Evolutionary conservation across 202 grass and related monocot genomes (phyloP).

Genomic region (Setaria viridis): DNA sequence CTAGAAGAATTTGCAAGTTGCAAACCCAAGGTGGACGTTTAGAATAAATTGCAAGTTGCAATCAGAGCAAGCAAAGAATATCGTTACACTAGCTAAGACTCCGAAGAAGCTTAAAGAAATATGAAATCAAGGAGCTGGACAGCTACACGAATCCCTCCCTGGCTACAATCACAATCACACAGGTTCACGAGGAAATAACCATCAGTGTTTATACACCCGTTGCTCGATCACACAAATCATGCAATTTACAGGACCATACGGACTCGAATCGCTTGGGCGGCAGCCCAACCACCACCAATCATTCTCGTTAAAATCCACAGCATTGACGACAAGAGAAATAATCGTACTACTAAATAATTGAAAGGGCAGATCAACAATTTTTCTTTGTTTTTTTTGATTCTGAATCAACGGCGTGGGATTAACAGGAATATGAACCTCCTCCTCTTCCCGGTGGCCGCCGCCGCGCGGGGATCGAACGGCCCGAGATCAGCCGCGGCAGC

Average conservation of each 20-base stretch:
- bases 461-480: too few relatives aligned
- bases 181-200: neutral
- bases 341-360: neutral
- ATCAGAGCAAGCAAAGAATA: neutral
- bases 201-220: constrained; percentile 37
- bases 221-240: neutral
- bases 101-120: neutral
- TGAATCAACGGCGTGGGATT: constrained; percentile 1
- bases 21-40: neutral
- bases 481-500: constrained; percentile 60
- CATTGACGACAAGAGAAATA: neutral
- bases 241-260: constrained; percentile 15
- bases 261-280: neutral
- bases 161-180: neutral
- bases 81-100: neutral
- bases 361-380: neutral
- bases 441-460: neutral
- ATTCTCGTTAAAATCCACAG: neutral
- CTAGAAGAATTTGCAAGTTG: too few relatives aligned
- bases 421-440: constrained; percentile 25
- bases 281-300: constrained; percentile 19
- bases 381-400: neutral
- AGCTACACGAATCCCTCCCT: neutral
- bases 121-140: neutral
- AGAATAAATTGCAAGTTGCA: constrained; percentile 2